Conservation (phyloP, 164 flowering plant genomes). For the Nymphaea colorata region DNA sequence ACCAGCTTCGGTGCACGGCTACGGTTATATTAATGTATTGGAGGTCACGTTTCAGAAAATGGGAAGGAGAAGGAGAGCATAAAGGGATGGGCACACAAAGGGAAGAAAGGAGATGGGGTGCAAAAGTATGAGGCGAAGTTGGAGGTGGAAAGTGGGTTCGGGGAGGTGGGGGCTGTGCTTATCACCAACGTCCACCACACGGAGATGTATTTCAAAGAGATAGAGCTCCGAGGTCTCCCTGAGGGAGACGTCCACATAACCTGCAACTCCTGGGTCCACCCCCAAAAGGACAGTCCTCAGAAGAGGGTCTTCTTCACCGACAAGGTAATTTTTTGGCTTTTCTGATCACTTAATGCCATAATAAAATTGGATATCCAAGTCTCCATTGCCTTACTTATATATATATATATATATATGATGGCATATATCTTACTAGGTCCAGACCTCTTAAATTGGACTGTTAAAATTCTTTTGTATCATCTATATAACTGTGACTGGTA, state of each 20-base stretch:
- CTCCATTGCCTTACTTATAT: too few relatives aligned
- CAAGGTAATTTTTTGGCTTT: constrained; percentile 23
- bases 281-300: constrained; percentile 26
- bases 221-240: constrained; percentile 32
- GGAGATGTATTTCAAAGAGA: constrained; percentile 39
- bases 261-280: constrained; percentile 50
- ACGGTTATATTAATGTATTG: too few relatives aligned
- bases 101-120: background rate
- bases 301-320: constrained; percentile 55
- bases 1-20: too few relatives aligned
- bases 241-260: constrained; percentile 20
- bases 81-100: constrained; percentile 19
- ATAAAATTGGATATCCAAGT: too few relatives aligned
- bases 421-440: too few relatives aligned
- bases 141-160: constrained; percentile 28
- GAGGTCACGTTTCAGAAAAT: constrained; percentile 16
- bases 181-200: constrained; percentile 51
- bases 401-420: too few relatives aligned
- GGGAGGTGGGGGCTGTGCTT: constrained; percentile 41
- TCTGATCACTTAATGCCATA: background rate
- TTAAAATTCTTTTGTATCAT: too few relatives aligned
- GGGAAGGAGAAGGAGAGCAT: constrained; percentile 33
- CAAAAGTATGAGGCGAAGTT: constrained; percentile 32
- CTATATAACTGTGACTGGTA: too few relatives aligned
- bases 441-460: too few relatives aligned